Evolutionary conservation across 441 rosid genomes (phyloP), one percentile per base, ranked within the genome.

Genomic region (Dalechampia spathulata): DNA sequence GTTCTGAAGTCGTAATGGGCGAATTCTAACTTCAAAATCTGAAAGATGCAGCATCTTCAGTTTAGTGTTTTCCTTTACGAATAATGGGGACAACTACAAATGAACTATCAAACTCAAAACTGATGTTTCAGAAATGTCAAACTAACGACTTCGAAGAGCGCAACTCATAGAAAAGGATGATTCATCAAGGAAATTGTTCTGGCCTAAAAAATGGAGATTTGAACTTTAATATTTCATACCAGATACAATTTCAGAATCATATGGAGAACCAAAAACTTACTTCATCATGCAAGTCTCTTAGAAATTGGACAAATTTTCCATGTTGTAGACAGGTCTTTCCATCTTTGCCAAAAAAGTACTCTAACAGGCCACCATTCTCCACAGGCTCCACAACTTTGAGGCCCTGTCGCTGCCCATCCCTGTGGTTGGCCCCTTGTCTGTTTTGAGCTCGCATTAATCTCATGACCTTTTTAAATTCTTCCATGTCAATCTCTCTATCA

Each of bases 401-500:
- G 38, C 86, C 84, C 20, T 55, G 49, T n/a, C 93, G 79, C 55
- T 58, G 72, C 27, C 96, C 96, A 49, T 84, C 83, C 60, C 79
- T 73, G 56, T 81, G 83, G 28, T 44, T 49, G 40, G 75, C 71
- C 39, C 90, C 95, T 75, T 88, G 93, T 58, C 95, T 72, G 65
- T 81, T 80, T 43, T 81, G 87, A 61, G 82, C 66, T 65, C 98
- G 78, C 96, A 91, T 91, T 64, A 91, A 76, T 32, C 75, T 72
- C 95, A 88, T 88, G 58, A 91, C 96, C 59, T 76, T 86, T 83
- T 86, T 86, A 67, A 91, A 86, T 77, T 88, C 98, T 54, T 77
- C 79, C 64, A 66, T 83, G 49, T 77, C 84, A 60, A 91, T 88
- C 77, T 86, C 88, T 67, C 98, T 91, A 72, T 22, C 60, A 38